phyloP scores from a whole-genome alignment of 73 alveolate genomes.

The Paramecium biaurelia region DNA sequence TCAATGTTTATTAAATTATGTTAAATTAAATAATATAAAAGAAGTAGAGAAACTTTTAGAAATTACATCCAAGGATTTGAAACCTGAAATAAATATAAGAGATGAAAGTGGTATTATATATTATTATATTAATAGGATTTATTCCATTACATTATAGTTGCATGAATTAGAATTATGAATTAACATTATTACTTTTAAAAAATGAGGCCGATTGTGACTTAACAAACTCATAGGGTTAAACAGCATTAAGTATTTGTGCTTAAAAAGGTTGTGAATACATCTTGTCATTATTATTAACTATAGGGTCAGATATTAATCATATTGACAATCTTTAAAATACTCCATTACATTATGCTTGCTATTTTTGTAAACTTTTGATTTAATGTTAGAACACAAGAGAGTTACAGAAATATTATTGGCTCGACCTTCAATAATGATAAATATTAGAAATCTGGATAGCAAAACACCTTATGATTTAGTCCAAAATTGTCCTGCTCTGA shows the following conservation, averaged over 20 bases:
- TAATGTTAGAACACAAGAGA: background rate
- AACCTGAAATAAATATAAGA: conserved; percentile 50
- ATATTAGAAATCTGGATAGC: background rate
- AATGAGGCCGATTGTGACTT: conserved; percentile 30
- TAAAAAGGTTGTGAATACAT: conserved; percentile 26
- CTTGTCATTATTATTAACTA: background rate
- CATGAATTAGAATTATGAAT: background rate
- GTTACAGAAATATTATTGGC: background rate
- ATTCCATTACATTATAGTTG: conserved; percentile 58
- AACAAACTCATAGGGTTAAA: background rate
- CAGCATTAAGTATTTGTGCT: background rate
- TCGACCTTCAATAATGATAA: background rate
- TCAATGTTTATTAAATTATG: background rate
- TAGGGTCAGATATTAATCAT: conserved; percentile 15
- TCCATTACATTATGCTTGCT: conserved; percentile 25
- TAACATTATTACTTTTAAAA: background rate
- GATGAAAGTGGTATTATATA: conserved; percentile 6
- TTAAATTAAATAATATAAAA: conserved; percentile 7
- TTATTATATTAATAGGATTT: background rate
- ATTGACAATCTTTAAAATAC: background rate
- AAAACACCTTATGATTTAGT: conserved; percentile 25
- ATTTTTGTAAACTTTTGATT: background rate
- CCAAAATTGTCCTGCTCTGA: background rate
- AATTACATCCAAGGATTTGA: conserved; percentile 31
- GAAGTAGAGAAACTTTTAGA: conserved; percentile 33